phyloP scores from a whole-genome alignment of 2,329 filamentous ascomycete species.

The Ciborinia camelliae region DNA sequence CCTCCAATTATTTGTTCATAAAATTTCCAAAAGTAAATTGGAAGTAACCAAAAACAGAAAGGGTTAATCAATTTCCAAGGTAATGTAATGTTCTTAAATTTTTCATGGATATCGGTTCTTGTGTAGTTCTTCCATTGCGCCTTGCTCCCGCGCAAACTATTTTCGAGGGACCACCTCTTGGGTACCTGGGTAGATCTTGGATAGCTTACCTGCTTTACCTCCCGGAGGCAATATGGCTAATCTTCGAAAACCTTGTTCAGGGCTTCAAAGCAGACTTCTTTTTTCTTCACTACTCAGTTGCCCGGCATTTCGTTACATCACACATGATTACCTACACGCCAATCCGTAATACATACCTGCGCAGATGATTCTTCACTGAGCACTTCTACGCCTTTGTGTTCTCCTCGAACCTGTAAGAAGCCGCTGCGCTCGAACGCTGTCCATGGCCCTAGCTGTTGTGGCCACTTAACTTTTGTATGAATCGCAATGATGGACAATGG shows the following conservation, averaged over 20 bases:
- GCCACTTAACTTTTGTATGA: conserved; percentile 41
- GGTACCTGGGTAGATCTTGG: conserved; percentile 6
- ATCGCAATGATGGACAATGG: conserved; percentile 53
- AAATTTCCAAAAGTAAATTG: background rate
- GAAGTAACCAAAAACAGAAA: background rate
- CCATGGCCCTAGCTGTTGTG: conserved; percentile 40
- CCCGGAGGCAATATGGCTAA: conserved; percentile 8
- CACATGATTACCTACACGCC: conserved; percentile 32
- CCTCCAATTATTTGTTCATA: background rate
- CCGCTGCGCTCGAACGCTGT: conserved; percentile 37
- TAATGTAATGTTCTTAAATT: conserved; percentile 12
- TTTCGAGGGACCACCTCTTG: conserved; percentile 6
- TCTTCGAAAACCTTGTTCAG: conserved; percentile 19
- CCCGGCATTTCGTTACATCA: conserved; percentile 28
- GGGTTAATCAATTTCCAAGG: conserved; percentile 14
- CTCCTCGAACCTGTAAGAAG: conserved; percentile 37
- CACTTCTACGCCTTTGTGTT: conserved; percentile 30
- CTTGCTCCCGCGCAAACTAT: conserved; percentile 11
- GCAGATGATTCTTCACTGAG: conserved; percentile 34
- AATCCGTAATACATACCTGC: conserved; percentile 31
- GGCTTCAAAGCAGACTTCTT: conserved; percentile 13
- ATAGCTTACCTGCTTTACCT: conserved; percentile 6
- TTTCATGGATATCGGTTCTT: background rate
- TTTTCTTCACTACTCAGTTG: conserved; percentile 19
- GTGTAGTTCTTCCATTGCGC: background rate